A percentile compares a stretch with the other conserved stretches of the same genome.
Conservation (phyloP, 441 rosid species). For the Melastoma candidum region DNA sequence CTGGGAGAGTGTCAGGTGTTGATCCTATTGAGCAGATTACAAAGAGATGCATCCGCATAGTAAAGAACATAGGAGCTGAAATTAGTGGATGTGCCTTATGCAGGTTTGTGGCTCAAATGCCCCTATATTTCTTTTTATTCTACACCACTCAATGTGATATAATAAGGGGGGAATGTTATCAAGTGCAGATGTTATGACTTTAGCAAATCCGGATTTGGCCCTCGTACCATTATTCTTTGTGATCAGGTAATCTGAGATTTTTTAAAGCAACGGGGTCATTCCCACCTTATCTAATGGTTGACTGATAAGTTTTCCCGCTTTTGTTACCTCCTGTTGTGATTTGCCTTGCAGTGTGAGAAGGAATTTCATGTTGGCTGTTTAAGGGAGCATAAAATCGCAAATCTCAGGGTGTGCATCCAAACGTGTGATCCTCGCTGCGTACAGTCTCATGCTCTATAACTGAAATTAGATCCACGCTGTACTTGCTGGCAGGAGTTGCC, state of each 20-base stretch:
- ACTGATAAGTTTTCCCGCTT: background rate
- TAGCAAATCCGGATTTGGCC: slow-evolving; percentile 74
- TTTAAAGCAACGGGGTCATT: background rate
- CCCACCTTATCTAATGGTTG: background rate
- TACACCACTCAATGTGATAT: slow-evolving; percentile 6
- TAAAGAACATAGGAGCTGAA: slow-evolving; percentile 64
- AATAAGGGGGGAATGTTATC: slow-evolving; percentile 1
- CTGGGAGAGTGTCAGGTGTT: slow-evolving; percentile 73
- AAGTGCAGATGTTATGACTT: slow-evolving; percentile 49
- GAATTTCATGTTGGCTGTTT: slow-evolving; percentile 76
- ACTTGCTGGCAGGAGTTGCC: slow-evolving; percentile 51
- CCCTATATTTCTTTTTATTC: background rate
- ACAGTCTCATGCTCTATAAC: slow-evolving; percentile 1
- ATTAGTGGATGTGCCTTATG: slow-evolving; percentile 76
- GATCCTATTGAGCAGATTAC: slow-evolving; percentile 68
- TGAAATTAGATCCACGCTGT: slow-evolving; percentile 13
- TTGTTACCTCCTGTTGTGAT: background rate
- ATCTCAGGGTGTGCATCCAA: slow-evolving; percentile 35
- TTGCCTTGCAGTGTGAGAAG: slow-evolving; percentile 53
- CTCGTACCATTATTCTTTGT: slow-evolving; percentile 66
- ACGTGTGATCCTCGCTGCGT: background rate
- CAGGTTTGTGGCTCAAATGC: slow-evolving; percentile 39
- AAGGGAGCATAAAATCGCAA: slow-evolving; percentile 57
- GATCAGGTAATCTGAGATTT: slow-evolving; percentile 40
- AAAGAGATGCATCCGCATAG: slow-evolving; percentile 81